Percentiles rank a stretch among this genome's conserved stretches.
These are phyloP conservation scores for Lactarius hatsudake DNA, from an alignment of 768 basidiomycete genomes.

Conservation along the genomic window DNA sequence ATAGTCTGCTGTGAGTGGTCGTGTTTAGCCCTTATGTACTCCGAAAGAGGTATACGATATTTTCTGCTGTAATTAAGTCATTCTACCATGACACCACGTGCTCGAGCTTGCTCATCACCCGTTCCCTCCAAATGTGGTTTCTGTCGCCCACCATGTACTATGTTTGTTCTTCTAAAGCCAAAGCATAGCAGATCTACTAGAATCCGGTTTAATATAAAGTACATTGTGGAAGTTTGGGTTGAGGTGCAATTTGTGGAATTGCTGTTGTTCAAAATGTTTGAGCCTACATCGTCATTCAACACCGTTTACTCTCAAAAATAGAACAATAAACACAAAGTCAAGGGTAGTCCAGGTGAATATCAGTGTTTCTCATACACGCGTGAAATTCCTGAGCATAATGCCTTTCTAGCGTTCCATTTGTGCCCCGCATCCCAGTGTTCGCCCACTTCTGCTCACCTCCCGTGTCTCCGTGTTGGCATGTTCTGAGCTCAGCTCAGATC, in stretches of 20 bases:
- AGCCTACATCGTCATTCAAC: conserved; percentile 46
- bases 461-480: too few relatives aligned
- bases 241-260: conserved; percentile 59
- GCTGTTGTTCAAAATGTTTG: conserved; percentile 76
- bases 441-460: too few relatives aligned
- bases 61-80: not conserved
- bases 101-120: not conserved
- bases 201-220: conserved; percentile 69
- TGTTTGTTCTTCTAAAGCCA: conserved; percentile 46
- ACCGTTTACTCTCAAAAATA: conserved; percentile 15
- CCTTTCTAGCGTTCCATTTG: too few relatives aligned
- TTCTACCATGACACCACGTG: not conserved
- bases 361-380: too few relatives aligned
- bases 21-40: not conserved
- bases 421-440: too few relatives aligned
- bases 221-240: conserved; percentile 66
- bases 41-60: not conserved
- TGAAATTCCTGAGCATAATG: too few relatives aligned
- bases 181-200: conserved; percentile 79
- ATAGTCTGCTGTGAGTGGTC: not conserved
- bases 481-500: too few relatives aligned
- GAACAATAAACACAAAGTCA: conserved; percentile 1
- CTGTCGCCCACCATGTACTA: not conserved
- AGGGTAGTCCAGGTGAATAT: too few relatives aligned
- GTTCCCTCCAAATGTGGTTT: not conserved